Conservation (phyloP, 345 rosid species). For the Eucalyptus rudis region DNA sequence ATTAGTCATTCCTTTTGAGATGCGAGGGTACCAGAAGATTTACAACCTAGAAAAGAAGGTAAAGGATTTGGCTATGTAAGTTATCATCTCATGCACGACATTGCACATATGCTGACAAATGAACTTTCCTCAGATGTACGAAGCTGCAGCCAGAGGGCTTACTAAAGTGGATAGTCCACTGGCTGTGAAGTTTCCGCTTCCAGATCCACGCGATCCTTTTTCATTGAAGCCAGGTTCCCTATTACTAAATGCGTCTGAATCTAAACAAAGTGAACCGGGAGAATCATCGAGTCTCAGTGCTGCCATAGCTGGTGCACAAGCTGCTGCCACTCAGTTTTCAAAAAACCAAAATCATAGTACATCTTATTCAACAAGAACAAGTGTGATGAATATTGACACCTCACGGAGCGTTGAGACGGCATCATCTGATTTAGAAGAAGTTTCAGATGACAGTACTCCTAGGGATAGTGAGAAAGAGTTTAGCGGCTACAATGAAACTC, state of each 20-base stretch:
- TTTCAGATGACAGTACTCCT: neutral
- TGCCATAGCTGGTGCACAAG: slow-evolving; percentile 82
- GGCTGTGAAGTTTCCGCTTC: slow-evolving; percentile 61
- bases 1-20: slow-evolving; percentile 82
- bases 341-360: slow-evolving; percentile 15
- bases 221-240: slow-evolving; percentile 79
- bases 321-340: slow-evolving; percentile 71
- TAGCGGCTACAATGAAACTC: neutral
- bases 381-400: neutral
- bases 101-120: neutral
- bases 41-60: slow-evolving; percentile 97
- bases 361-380: slow-evolving; percentile 1
- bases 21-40: slow-evolving; percentile 83
- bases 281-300: slow-evolving; percentile 41
- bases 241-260: neutral
- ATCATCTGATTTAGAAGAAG: neutral
- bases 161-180: slow-evolving; percentile 29
- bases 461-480: neutral
- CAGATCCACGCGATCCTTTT: slow-evolving; percentile 51
- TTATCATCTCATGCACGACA: neutral
- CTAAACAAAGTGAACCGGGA: slow-evolving; percentile 16
- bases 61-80: neutral
- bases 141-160: slow-evolving; percentile 79
- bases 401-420: slow-evolving; percentile 6
- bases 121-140: slow-evolving; percentile 31